Base-by-base conservation (phyloP, 805 yeast genomes). In the Saccharomycopsis synnaedendra region DNA sequence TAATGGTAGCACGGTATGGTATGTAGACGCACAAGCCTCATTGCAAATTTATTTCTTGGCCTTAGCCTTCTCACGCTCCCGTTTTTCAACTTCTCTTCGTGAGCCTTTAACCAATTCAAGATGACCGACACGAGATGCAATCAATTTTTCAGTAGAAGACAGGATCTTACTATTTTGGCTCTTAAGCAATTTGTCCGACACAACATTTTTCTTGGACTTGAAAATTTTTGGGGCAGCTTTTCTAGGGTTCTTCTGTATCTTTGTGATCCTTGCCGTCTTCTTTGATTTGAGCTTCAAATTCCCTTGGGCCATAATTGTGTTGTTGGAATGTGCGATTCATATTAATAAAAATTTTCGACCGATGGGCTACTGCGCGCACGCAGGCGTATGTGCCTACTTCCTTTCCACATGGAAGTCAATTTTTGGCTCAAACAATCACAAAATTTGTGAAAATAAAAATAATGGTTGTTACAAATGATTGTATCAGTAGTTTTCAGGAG, bases 111-210 rank as follows among this genome's bases (percentile, higher is more conserved):
- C 68, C 38, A 90, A 62, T 66, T 90, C 98, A 58, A 90, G 72
- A 64, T 90, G 97, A 30, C 98, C 98, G 5, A 90, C 97, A 62
- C 90, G 75, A 48, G 94, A 73, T 1, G 97, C 81, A 56, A 90
- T 78, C 49, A 87, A 71, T 66, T 78, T 87, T 65, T 90, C 98
- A 3, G 97, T 90, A 39, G 76, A 70, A 5, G 42, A 8, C 3
- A 40, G 19, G n/a, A 50, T 44, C 9, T 42, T 27, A 19, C 47
- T 45, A 32, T 50, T 52, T 28, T 50, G 49, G 10, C 39, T 32
- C 41, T 37, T 50, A 5, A 41, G 31, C 30, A 50, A 43, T 32
- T 45, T 47, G 7, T 50, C 49, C 33, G 51, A 60, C 29, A 51
- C 45, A 4, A 67, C 61, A 19, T 59, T 50, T 49, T 64, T 70